Base-by-base conservation (phyloP, 495 filamentous ascomycete species). In the Cladorrhinum samala region DNA sequence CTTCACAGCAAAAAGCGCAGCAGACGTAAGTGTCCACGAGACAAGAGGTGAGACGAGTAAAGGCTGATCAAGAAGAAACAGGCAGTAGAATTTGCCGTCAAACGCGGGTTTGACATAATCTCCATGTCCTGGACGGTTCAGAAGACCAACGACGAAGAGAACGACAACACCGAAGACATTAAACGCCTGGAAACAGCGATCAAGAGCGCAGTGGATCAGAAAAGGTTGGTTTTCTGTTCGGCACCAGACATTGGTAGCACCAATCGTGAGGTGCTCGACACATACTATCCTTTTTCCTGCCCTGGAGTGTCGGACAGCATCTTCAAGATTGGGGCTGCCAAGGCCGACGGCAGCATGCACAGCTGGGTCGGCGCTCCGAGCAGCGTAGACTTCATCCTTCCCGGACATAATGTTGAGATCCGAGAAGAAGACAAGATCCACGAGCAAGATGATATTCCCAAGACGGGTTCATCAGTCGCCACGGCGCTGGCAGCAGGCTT, bases 71-170 rank as follows among this genome's bases (percentile, higher is more conserved):
- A n/a, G n/a, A n/a, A n/a, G n/a, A n/a, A n/a, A n/a, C 39, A 53
- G 50, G 52, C 56, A 0, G 27, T 59, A 18, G 52, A 59, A 16
- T 16, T 16, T 14, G 56, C 56, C 2, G 46, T 55, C 4, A 25
- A 23, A n/a, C 46, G 37, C 1, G 17, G 39, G 13, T 23, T 43
- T n/a, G 40, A 59, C 33, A 55, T 59, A 36, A 59, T 59, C 41
- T 59, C 56, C 41, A 59, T 55, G 18, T 55, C 52, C 11, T 59
- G 52, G 52, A 55, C 56, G 1, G 41, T 52, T n/a, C 20, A 51
- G 36, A 16, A n/a, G 24, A 17, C 25, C 50, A 42, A 52, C 8
- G n/a, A n/a, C n/a, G n/a, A n/a, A n/a, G 37, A 50, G 9, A 17
- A 37, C n/a, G 52, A 49, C 16, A 49, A 49, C 37, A 18, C 20